Evolutionary conservation across 768 basidiomycete genomes (phyloP).

Genomic region (Boletus rubroflammeus): DNA sequence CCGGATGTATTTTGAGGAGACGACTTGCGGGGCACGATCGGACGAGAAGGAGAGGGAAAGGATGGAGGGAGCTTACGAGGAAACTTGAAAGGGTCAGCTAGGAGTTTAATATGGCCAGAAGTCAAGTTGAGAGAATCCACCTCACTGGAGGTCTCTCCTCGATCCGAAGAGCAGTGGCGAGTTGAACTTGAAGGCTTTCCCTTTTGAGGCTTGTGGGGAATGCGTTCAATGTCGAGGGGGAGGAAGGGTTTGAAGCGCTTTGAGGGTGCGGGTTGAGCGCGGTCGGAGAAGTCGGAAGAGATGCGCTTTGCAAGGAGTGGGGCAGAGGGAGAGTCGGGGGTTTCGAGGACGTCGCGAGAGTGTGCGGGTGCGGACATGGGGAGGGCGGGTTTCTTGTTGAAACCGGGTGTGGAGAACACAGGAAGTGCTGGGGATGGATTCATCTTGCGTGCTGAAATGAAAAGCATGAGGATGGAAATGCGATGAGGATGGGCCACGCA

Average conservation of each 20-base stretch:
- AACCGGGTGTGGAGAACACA: conserved; percentile 46
- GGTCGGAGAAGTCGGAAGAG: conserved; percentile 19
- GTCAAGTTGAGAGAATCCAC: conserved; percentile 24
- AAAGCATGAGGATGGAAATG: conserved; percentile 4
- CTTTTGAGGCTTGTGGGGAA: conserved; percentile 7
- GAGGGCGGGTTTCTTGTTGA: conserved; percentile 24
- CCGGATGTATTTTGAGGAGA: conserved; percentile 7
- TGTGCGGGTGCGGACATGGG: conserved; percentile 11
- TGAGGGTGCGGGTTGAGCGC: conserved; percentile 5
- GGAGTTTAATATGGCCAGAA: background rate
- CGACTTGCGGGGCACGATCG: background rate
- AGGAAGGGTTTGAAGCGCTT: conserved; percentile 33
- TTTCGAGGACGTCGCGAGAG: conserved; percentile 13
- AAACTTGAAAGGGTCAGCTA: conserved; percentile 22
- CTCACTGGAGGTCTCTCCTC: conserved; percentile 15
- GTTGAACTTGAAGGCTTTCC: background rate
- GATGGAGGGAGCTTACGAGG: conserved; percentile 1
- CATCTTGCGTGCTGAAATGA: conserved; percentile 23
- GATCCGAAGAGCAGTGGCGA: conserved; percentile 17
- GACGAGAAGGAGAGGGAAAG: background rate
- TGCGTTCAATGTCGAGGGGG: conserved; percentile 27
- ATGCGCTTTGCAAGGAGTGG: conserved; percentile 31
- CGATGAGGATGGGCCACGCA: conserved; percentile 2
- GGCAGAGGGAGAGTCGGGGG: conserved; percentile 9
- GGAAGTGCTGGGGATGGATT: conserved; percentile 24